Evolutionary conservation across 306 rosid species (phyloP).

Genomic region (Lathyrus aphaca): DNA sequence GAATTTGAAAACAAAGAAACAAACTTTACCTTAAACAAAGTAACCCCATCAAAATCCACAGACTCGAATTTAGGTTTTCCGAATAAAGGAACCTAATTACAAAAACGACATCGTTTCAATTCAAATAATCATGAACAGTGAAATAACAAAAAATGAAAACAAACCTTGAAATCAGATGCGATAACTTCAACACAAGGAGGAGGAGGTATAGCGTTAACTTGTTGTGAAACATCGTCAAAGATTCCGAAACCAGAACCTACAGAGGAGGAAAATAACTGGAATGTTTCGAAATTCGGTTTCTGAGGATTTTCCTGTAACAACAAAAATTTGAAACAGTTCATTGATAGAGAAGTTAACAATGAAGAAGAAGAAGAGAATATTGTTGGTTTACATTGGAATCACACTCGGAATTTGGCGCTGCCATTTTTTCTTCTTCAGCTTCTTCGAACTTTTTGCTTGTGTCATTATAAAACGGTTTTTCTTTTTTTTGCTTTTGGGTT

Average conservation of each 20-base stretch:
- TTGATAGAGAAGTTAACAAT: not conserved
- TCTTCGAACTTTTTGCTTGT: not conserved
- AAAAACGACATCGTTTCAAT: not conserved
- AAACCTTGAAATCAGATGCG: conserved; percentile 55
- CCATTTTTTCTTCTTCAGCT: not conserved
- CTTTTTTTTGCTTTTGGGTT: too few species aligned
- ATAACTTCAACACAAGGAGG: conserved; percentile 80
- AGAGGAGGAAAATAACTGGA: conserved; percentile 68
- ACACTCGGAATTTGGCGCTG: conserved; percentile 17
- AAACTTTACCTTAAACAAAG: conserved; percentile 72
- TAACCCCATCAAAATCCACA: conserved; percentile 60
- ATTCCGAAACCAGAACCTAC: conserved; percentile 52
- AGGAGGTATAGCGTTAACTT: conserved; percentile 52
- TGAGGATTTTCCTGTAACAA: conserved; percentile 28
- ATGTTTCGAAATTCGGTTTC: conserved; percentile 53
- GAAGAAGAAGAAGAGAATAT: not conserved
- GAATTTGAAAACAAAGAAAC: conserved; percentile 11
- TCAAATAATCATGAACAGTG: not conserved
- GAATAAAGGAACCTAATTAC: conserved; percentile 48
- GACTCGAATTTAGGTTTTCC: conserved; percentile 57
- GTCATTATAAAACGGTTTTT: too few species aligned
- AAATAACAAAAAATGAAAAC: conserved; percentile 1
- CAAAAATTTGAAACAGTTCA: not conserved
- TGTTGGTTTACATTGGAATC: not conserved
- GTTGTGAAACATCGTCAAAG: conserved; percentile 52